Percentiles rank a stretch among this genome's conserved stretches.
These are phyloP conservation scores for Scheffersomyces parashehatae DNA, from an alignment of 1,139 yeast genomes.

Conservation along the genomic window DNA sequence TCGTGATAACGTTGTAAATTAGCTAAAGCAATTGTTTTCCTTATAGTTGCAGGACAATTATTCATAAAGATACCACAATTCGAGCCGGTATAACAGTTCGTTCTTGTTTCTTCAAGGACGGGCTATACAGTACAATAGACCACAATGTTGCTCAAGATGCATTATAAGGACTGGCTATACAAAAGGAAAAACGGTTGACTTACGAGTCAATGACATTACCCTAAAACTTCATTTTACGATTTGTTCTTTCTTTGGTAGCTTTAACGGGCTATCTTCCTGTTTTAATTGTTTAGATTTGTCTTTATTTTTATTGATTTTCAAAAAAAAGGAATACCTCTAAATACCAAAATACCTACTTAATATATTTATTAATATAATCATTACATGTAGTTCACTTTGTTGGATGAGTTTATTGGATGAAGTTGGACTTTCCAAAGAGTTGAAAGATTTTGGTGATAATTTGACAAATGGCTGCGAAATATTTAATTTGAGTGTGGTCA, in stretches of 20 bases:
- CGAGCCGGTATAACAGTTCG: background rate
- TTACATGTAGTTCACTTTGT: no score
- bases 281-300: background rate
- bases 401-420: no score
- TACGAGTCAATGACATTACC: background rate
- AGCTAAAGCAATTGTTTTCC: constrained; percentile 2
- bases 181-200: no score
- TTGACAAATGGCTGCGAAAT: no score
- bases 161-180: no score
- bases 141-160: background rate
- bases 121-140: background rate
- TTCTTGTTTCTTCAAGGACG: background rate
- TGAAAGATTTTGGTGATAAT: no score
- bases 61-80: background rate
- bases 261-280: background rate
- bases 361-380: background rate
- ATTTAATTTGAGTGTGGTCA: no score
- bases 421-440: no score
- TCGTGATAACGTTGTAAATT: background rate
- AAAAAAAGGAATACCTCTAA: background rate
- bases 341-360: constrained; percentile 1
- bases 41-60: constrained; percentile 23
- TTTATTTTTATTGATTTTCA: background rate
- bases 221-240: background rate
- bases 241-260: background rate